These are phyloP conservation scores for Jatropha multifida DNA, from an alignment of 441 rosid species.

Conservation along the genomic window DNA sequence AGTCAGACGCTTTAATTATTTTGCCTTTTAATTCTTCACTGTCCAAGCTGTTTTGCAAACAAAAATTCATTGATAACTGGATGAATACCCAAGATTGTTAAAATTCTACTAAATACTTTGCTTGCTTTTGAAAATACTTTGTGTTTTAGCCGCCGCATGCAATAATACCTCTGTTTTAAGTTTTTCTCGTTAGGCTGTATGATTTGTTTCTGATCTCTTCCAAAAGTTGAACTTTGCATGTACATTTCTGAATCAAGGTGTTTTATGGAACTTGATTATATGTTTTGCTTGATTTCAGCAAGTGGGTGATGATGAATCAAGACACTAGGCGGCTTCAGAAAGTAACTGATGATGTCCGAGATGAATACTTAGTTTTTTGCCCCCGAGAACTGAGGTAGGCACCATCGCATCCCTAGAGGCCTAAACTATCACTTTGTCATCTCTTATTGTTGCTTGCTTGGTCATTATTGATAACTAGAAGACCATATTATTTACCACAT, in stretches of 20 bases:
- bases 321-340: slow-evolving; percentile 91
- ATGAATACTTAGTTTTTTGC: slow-evolving; percentile 73
- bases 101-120: not conserved
- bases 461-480: not conserved
- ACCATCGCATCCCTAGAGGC: slow-evolving; percentile 13
- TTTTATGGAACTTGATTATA: slow-evolving; percentile 17
- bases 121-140: not conserved
- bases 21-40: not conserved
- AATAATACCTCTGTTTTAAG: not conserved
- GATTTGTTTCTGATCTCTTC: not conserved
- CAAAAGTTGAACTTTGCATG: slow-evolving; percentile 5
- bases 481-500: not conserved
- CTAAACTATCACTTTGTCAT: not conserved
- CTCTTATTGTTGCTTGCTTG: not conserved
- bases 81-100: not conserved
- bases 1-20: not conserved
- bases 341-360: slow-evolving; percentile 82
- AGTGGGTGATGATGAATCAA: slow-evolving; percentile 99
- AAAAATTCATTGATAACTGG: not conserved
- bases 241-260: slow-evolving; percentile 9
- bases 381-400: slow-evolving; percentile 69
- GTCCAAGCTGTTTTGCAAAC: not conserved
- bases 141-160: not conserved
- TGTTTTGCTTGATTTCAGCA: slow-evolving; percentile 52
- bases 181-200: not conserved